Evolutionary conservation across 352 stramenopile genomes (phyloP).

Genomic region (Blastocystis sp.): DNA sequence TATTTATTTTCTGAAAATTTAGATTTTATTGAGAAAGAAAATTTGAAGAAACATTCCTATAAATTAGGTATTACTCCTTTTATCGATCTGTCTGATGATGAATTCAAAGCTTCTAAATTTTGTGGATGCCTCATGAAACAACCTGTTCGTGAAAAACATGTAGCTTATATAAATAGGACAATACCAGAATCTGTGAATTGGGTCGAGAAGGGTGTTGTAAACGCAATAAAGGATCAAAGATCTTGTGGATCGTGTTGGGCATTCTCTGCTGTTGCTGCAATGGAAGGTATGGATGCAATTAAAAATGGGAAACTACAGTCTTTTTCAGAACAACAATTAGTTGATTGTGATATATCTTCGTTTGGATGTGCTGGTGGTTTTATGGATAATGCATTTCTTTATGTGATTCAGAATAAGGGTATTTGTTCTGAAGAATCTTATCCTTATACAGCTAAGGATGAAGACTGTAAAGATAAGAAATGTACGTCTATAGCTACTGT

Average conservation of each 20-base stretch:
- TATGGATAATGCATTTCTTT: slow-evolving; percentile 64
- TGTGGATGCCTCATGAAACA: slow-evolving; percentile 48
- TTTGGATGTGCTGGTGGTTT: slow-evolving; percentile 62
- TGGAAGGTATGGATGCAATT: slow-evolving; percentile 58
- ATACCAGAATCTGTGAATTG: slow-evolving; percentile 44
- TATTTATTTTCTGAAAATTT: slow-evolving; percentile 59
- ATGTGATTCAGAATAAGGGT: slow-evolving; percentile 58
- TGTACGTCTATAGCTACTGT: slow-evolving; percentile 53
- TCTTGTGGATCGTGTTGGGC: slow-evolving; percentile 74
- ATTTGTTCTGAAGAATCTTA: slow-evolving; percentile 76
- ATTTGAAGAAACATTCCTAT: slow-evolving; percentile 55
- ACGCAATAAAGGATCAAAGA: slow-evolving; percentile 69
- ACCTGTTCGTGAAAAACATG: slow-evolving; percentile 38
- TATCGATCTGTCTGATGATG: slow-evolving; percentile 73
- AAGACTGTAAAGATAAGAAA: slow-evolving; percentile 40
- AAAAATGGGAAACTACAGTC: slow-evolving; percentile 53
- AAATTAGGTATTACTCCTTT: slow-evolving; percentile 73
- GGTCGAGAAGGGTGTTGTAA: slow-evolving; percentile 41
- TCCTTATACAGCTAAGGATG: slow-evolving; percentile 61
- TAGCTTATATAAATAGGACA: slow-evolving; percentile 15
- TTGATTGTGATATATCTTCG: slow-evolving; percentile 63
- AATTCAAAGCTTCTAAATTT: slow-evolving; percentile 66
- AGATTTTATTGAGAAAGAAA: slow-evolving; percentile 60
- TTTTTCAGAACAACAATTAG: slow-evolving; percentile 64
- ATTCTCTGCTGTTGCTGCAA: slow-evolving; percentile 57